Evolutionary conservation across 1,139 yeast genomes (phyloP).

Genomic region (Scheffersomyces illinoinensis): DNA sequence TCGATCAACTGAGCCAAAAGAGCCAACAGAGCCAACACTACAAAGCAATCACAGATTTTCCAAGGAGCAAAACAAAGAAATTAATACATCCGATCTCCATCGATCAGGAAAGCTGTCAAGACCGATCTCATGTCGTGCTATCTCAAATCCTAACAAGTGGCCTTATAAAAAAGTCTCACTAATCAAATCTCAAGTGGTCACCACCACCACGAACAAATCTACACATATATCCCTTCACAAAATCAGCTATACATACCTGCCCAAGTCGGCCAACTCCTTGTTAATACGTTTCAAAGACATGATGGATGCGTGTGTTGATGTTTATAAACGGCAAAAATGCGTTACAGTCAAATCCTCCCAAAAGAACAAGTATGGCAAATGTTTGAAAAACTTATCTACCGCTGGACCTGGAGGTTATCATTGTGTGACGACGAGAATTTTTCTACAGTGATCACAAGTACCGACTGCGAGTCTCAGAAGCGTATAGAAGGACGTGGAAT

Average conservation of each 20-base stretch:
- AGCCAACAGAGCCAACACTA: not conserved
- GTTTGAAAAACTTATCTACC: not conserved
- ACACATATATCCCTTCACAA: not conserved
- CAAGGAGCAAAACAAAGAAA: not conserved
- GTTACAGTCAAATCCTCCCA: not conserved
- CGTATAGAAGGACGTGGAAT: not conserved
- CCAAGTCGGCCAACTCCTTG: conserved; percentile 92
- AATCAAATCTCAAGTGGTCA: not conserved
- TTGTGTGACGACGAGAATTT: not conserved
- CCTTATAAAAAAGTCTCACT: not conserved
- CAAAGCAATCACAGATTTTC: not conserved
- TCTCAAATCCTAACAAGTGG: not conserved
- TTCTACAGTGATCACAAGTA: not conserved
- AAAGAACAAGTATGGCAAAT: not conserved
- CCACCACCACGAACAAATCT: not conserved
- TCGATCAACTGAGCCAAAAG: not conserved
- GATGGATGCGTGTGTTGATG: conserved; percentile 5
- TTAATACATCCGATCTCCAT: not conserved
- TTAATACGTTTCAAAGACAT: conserved; percentile 95
- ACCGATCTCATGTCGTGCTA: not conserved
- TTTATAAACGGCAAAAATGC: not conserved
- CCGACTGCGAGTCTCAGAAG: not conserved
- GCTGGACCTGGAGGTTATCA: not conserved
- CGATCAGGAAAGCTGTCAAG: not conserved
- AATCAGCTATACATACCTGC: conserved; percentile 64